Base-by-base conservation (phyloP, 345 rosid species). In the Streptanthus diversifolius region DNA sequence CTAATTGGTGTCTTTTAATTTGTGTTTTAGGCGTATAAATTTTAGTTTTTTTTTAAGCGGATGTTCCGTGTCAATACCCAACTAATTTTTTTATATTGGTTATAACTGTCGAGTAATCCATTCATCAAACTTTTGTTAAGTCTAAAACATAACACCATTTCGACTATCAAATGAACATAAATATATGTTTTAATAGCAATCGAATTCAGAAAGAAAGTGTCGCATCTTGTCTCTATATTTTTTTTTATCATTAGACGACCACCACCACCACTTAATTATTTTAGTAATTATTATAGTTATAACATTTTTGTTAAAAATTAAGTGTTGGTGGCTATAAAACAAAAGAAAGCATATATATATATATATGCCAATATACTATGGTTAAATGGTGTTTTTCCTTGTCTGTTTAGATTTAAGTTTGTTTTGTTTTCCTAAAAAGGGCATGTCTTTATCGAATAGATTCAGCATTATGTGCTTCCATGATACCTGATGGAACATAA, bases 401-500 rank as follows among this genome's bases (percentile, higher is more conserved):
- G 47, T 35, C 51, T 65, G 21, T 65, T 64, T 65, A 47, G 13
- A 35, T 51, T 66, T 66, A 36, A 36, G 35, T 51, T 66, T 66
- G 71, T 66, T 36, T 66, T 67, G 71, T 37, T 66, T 62, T 52
- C 49, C 27, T 3, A 48, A 44, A 63, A 65, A 67, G 52, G 61
- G 51, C 19, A 53, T 39, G 72, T 67, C 62, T 67, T 53, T 67
- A 53, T 67, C 62, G 62, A 67, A 39, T 67, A 53, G 51, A 67
- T 67, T 27, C 52, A 67, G 37, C 62, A 41, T 67, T 53, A 53
- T 52, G 72, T 67, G 72, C 39, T 53, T 67, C 17, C 72, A 53
- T 67, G 49, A 67, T 67, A 53, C 13, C 47, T 53, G 72, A 67
- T 53, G 62, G 62, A 53, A 53, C 51, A 40, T 63, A 63, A 62